These are phyloP conservation scores for Ophiostoma himal-ulmi DNA, from an alignment of 2,329 filamentous ascomycete species.

Conservation along the genomic window DNA sequence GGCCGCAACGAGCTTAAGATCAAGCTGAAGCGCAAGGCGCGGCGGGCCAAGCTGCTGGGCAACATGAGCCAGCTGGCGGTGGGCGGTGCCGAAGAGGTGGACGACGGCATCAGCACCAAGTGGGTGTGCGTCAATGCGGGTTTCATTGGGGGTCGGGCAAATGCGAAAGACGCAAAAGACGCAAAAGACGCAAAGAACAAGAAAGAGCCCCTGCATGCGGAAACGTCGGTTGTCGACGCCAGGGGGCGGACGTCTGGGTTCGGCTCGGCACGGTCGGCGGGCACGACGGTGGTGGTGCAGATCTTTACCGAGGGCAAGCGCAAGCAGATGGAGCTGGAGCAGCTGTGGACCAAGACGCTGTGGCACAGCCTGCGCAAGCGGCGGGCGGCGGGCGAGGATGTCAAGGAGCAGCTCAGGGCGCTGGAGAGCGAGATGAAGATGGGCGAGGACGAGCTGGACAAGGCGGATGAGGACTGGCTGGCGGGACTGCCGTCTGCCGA, in stretches of 20 bases:
- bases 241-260: slow-evolving; percentile 69
- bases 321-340: slow-evolving; percentile 48
- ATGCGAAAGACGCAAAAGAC: slow-evolving; percentile 28
- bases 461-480: neutral
- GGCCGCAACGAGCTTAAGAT: slow-evolving; percentile 88
- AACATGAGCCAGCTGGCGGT: slow-evolving; percentile 44
- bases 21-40: slow-evolving; percentile 72
- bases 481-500: neutral
- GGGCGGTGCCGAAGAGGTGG: slow-evolving; percentile 45
- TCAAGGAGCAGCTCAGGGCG: neutral
- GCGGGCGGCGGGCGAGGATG: slow-evolving; percentile 18
- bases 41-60: slow-evolving; percentile 74
- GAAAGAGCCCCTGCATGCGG: neutral
- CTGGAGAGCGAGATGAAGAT: neutral
- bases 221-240: slow-evolving; percentile 24
- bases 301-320: slow-evolving; percentile 52
- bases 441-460: neutral
- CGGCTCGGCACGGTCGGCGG: slow-evolving; percentile 44
- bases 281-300: slow-evolving; percentile 52
- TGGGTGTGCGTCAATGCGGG: slow-evolving; percentile 96
- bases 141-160: slow-evolving; percentile 50
- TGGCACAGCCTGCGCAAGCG: slow-evolving; percentile 29
- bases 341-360: slow-evolving; percentile 44
- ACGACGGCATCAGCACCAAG: slow-evolving; percentile 84
- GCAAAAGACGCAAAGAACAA: neutral